Evolutionary conservation across 2,329 filamentous ascomycete species (phyloP).

Genomic region (Ophiostoma triangulosporum): DNA sequence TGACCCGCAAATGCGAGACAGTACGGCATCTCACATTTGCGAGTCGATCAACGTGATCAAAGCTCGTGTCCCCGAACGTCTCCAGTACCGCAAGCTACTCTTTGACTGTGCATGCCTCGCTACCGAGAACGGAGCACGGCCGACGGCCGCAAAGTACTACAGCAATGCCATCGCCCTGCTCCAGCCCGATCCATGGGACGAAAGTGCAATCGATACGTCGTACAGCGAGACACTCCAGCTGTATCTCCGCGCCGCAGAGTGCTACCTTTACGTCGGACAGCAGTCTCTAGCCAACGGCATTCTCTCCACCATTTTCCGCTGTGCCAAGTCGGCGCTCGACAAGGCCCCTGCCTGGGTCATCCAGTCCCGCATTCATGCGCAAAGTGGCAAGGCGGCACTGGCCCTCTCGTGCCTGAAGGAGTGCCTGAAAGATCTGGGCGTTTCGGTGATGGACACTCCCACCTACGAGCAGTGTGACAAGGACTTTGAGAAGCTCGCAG

Average conservation of each 20-base stretch:
- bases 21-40: constrained; percentile 69
- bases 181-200: constrained; percentile 66
- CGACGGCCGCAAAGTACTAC: constrained; percentile 74
- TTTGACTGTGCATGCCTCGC: constrained; percentile 67
- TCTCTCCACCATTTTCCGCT: constrained; percentile 55
- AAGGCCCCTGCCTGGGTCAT: constrained; percentile 76
- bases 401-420: constrained; percentile 59
- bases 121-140: constrained; percentile 67
- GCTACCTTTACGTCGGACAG: constrained; percentile 66
- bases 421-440: constrained; percentile 56
- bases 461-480: constrained; percentile 66
- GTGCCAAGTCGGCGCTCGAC: constrained; percentile 60
- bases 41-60: constrained; percentile 65
- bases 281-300: constrained; percentile 52
- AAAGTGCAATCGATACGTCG: constrained; percentile 53
- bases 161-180: constrained; percentile 63
- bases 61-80: constrained; percentile 42
- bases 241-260: constrained; percentile 68
- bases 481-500: constrained; percentile 52
- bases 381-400: constrained; percentile 55
- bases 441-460: constrained; percentile 50
- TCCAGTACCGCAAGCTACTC: constrained; percentile 60
- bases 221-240: constrained; percentile 79
- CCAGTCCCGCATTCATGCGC: constrained; percentile 63
- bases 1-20: constrained; percentile 53